Base-by-base conservation (phyloP, 1,139 yeast species). In the Pichia sorboxylosa region DNA sequence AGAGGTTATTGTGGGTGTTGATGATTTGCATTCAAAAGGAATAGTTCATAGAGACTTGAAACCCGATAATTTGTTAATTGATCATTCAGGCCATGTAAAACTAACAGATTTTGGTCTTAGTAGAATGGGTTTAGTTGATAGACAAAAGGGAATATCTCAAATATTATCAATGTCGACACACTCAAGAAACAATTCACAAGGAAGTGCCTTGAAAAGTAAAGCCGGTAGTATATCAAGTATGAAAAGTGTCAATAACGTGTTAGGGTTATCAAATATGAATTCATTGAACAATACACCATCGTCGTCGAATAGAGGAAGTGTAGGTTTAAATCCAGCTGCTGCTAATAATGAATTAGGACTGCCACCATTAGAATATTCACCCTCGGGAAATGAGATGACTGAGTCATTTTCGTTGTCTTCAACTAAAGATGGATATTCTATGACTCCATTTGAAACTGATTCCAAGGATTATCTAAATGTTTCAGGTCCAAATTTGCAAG, bases 41-140 rank as follows among this genome's bases (percentile, higher is more conserved):
- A 23, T 23, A n/a, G 25, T 23, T 23, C 98, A 92, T 56, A 75
- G 96, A 47, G 99, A 92, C 55, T 39, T 55, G 27, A 92, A 92
- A 52, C 98, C 98, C 0, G 98, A 92, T 51, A 92, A 92, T 47
- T 57, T 92, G 24, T 63, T 92, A 44, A 85, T 92, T 44, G 97
- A 87, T 51, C 64, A 72, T 34, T 62, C 65, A 27, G 99, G 99
- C 0, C 98, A 90, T 58, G 58, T 90, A 43, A 92, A 90, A 53
- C 59, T 92, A 41, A 87, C 96, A 0, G 98, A 92, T 57, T 92
- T 92, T 60, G 99, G 98, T 1, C 64, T 92, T 31, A 82, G 94
- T 5, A 63, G 94, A 51, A 75, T 85, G 64, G 97, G 97, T 17
- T 69, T 87, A 30, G 73, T 84, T 24, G 82, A 87, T 25, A 73